Conservation (phyloP, 352 stramenopile species). For the Phytophthora sojae region DNA sequence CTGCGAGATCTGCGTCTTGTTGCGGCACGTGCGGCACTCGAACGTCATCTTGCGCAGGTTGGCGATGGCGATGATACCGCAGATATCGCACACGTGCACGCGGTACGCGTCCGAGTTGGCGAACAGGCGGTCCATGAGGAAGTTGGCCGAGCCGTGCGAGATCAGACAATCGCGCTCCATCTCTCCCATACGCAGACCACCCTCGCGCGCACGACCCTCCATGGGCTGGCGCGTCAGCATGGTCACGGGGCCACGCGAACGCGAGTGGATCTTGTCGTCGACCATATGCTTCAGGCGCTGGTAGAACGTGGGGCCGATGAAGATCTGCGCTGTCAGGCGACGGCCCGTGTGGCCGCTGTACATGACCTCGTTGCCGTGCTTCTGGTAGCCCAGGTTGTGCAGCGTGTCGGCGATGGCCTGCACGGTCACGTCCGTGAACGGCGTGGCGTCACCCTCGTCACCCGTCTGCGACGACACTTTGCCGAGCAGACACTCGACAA, state of each 20-base stretch:
- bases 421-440: conserved; percentile 99
- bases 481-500: conserved; percentile 99
- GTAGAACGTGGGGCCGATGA: conserved; percentile 99
- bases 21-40: conserved; percentile 95
- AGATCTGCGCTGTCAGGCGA: conserved; percentile 96
- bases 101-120: conserved; percentile 99
- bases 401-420: conserved; percentile 96
- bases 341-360: conserved; percentile 99
- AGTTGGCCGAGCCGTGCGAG: conserved; percentile 98
- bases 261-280: conserved; percentile 99
- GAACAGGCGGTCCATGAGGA: conserved; percentile 99
- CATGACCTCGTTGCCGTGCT: conserved; percentile 99
- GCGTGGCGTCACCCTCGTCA: conserved; percentile 98
- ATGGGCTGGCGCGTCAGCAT: conserved; percentile 99
- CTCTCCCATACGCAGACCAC: conserved; percentile 99
- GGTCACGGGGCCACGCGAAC: conserved; percentile 93
- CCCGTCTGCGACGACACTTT: conserved; percentile 98
- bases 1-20: conserved; percentile 95
- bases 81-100: conserved; percentile 99
- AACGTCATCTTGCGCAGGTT: conserved; percentile 99
- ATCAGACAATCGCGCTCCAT: conserved; percentile 99
- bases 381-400: conserved; percentile 98
- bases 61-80: conserved; percentile 98
- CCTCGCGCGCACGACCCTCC: conserved; percentile 98
- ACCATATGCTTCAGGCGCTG: conserved; percentile 99